Percentiles rank a stretch among this genome's conserved stretches.
Evolutionary conservation across 1,284 basidiomycete species (phyloP).

Genomic region (Boletus smithii): DNA sequence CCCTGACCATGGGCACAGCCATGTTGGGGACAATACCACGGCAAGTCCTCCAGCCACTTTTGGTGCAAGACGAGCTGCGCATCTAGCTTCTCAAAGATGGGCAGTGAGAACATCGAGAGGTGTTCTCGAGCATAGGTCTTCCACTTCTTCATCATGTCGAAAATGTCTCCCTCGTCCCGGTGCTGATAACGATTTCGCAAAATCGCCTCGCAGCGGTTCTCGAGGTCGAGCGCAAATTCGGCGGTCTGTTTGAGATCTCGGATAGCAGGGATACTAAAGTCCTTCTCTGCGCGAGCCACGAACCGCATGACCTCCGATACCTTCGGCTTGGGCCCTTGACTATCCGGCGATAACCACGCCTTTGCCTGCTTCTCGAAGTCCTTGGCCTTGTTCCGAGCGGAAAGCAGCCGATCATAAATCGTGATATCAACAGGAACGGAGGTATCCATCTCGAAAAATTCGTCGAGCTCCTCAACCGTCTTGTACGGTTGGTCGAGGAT

Average conservation of each 20-base stretch:
- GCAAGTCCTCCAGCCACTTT: slow-evolving; percentile 67
- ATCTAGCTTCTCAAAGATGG: slow-evolving; percentile 68
- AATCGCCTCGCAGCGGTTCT: slow-evolving; percentile 69
- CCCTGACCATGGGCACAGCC: slow-evolving; percentile 54
- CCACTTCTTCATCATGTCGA: slow-evolving; percentile 70
- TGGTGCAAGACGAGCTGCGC: slow-evolving; percentile 61
- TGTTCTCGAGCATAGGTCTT: slow-evolving; percentile 65
- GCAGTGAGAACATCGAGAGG: slow-evolving; percentile 66
- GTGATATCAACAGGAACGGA: slow-evolving; percentile 61
- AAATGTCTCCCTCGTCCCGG: slow-evolving; percentile 56
- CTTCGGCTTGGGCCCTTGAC: slow-evolving; percentile 52
- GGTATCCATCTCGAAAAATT: slow-evolving; percentile 57
- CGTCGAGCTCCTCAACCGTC: slow-evolving; percentile 68
- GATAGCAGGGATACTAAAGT: slow-evolving; percentile 65
- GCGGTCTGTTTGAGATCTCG: slow-evolving; percentile 64
- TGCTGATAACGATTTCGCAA: slow-evolving; percentile 58
- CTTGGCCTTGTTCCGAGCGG: slow-evolving; percentile 60
- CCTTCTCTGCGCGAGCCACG: slow-evolving; percentile 66
- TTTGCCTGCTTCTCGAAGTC: slow-evolving; percentile 76
- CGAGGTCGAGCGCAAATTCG: slow-evolving; percentile 69
- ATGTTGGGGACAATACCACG: slow-evolving; percentile 72
- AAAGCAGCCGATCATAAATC: slow-evolving; percentile 56
- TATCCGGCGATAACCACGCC: slow-evolving; percentile 59
- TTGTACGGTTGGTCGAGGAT: slow-evolving; percentile 64
- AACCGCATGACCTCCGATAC: slow-evolving; percentile 65